Percentiles rank a stretch among this genome's conserved stretches.
Conservation (phyloP, 108 stramenopile species). For the Discostella stelligeroides region DNA sequence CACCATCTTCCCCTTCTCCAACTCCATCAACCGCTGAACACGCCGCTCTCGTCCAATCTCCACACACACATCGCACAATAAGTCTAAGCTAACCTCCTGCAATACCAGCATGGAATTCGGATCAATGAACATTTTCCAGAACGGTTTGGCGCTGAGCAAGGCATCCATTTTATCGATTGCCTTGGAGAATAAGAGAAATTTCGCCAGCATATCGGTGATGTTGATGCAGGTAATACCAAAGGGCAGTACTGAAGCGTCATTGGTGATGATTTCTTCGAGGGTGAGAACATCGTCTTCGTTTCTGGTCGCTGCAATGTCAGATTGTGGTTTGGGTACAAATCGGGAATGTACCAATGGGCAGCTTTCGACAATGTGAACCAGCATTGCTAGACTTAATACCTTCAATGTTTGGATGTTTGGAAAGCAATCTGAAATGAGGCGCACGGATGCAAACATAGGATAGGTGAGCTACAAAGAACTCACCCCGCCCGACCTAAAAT, state of each 20-base stretch:
- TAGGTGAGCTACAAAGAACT: too few relatives aligned
- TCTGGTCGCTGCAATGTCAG: neutral
- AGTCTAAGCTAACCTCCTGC: constrained; percentile 76
- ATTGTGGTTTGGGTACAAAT: constrained; percentile 36
- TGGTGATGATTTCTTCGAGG: constrained; percentile 44
- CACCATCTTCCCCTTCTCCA: neutral
- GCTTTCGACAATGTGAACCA: constrained; percentile 78
- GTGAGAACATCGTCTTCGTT: constrained; percentile 6
- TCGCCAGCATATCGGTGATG: constrained; percentile 87
- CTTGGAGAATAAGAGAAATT: constrained; percentile 82
- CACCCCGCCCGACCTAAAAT: constrained; percentile 88
- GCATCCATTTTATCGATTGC: constrained; percentile 88
- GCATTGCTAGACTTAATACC: constrained; percentile 72
- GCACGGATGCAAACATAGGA: too few relatives aligned
- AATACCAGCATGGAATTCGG: constrained; percentile 80
- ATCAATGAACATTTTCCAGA: constrained; percentile 91
- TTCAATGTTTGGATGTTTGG: neutral
- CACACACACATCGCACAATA: constrained; percentile 81
- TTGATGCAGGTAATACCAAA: constrained; percentile 91
- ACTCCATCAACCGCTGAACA: constrained; percentile 8
- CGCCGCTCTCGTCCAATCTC: constrained; percentile 50
- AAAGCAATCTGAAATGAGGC: too few relatives aligned
- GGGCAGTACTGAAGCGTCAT: constrained; percentile 77
- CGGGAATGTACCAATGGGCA: constrained; percentile 50
- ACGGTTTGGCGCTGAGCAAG: constrained; percentile 78